Evolutionary conservation across 371 early-diverging fungal species (phyloP).

Genomic region (Mycotypha africana): DNA sequence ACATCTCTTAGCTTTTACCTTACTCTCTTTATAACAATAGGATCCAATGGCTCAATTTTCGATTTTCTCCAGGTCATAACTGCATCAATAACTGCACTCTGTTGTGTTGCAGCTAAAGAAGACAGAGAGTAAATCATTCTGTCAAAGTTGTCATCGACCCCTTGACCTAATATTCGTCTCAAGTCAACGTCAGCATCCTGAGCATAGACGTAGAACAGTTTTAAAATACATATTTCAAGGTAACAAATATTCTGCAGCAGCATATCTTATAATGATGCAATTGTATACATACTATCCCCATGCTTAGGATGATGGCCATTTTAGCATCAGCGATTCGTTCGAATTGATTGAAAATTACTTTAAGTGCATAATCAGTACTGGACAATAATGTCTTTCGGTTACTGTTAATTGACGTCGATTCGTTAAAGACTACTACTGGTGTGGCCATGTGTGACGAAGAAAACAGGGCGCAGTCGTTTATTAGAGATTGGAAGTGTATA

Average conservation of each 20-base stretch:
- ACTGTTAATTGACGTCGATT: no score
- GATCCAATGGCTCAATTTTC: conserved; percentile 63
- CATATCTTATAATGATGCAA: not conserved
- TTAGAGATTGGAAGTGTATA: no score
- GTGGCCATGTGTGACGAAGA: no score
- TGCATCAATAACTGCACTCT: conserved; percentile 84
- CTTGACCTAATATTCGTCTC: conserved; percentile 57
- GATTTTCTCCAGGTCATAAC: conserved; percentile 87
- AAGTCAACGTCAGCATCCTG: conserved; percentile 68
- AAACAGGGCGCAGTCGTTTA: no score
- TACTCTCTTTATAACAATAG: conserved; percentile 30
- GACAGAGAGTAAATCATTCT: conserved; percentile 74
- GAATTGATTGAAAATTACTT: conserved; percentile 40
- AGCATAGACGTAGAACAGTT: not conserved
- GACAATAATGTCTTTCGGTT: conserved; percentile 18
- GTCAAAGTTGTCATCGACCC: conserved; percentile 77
- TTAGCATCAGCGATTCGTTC: conserved; percentile 37
- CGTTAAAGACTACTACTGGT: no score
- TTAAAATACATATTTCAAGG: not conserved
- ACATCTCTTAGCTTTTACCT: conserved; percentile 21
- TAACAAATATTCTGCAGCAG: not conserved
- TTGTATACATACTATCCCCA: conserved; percentile 30
- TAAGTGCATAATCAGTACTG: conserved; percentile 44
- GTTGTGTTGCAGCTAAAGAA: conserved; percentile 77
- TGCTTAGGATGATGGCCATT: conserved; percentile 34